Base-by-base conservation (phyloP, 2,329 filamentous ascomycete genomes). In the Aspergillus sp. region DNA sequence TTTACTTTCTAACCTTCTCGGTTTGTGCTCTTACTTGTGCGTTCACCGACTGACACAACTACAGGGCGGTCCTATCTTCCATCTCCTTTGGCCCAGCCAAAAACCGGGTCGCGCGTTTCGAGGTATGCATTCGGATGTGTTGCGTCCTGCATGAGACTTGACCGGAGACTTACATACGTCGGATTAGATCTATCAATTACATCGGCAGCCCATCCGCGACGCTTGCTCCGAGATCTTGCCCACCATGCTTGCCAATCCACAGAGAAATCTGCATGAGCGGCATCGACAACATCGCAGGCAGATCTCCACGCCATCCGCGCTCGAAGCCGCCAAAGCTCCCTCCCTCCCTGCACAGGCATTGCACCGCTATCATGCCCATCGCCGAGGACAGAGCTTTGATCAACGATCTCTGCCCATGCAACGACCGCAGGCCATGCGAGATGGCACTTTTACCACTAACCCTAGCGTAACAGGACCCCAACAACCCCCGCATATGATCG, bases 321-420 rank as follows among this genome's bases (percentile, higher is more conserved):
- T 91, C 79, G 90, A 94, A 76, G 86, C 87, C 71, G 85, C 86
- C 74, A 90, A 87, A 84, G 86, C 87, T 79, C 85, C 78, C 73
- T 82, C 82, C 79, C 82, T 90, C 80, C 85, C 88, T 75, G 78
- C 79, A 60, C 75, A 75, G 53, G 67, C 69, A 67, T 81, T 85
- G 77, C 81, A 80, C 70, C 75, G 78, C 76, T 81, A 80, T 75
- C 77, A 76, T 68, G 80, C 82, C 75, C 91, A 96, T 79, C 88
- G 91, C 78, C 85, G 91, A 76, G 93, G 92, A 72, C 87, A 93
- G 80, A 95, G 90, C 80, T 83, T 96, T 70, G 91, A 96, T 79
- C 90, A 86, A 66, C 81, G 86, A 78, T 82, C 83, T 78, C 84
- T 80, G 74, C 74, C 78, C 83, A 77, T 80, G 81, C 76, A 80